Evolutionary conservation across 1,139 yeast genomes (phyloP).

Genomic region (Suhomyces yuchorum): DNA sequence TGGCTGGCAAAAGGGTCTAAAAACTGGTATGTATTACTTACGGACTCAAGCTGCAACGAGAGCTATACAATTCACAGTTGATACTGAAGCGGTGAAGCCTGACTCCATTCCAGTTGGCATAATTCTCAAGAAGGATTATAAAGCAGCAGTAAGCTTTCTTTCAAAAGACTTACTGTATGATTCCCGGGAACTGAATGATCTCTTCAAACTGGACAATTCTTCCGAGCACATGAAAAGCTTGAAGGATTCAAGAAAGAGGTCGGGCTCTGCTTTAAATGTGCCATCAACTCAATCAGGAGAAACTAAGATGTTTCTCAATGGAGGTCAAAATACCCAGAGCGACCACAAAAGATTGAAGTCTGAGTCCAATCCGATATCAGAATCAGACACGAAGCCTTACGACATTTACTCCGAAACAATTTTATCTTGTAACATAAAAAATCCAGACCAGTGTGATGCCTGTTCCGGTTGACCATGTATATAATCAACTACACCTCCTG

Average conservation of each 20-base stretch:
- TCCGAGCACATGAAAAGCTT: neutral
- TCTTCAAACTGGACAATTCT: neutral
- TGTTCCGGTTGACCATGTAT: conserved; percentile 41
- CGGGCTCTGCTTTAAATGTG: neutral
- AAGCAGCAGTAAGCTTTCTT: neutral
- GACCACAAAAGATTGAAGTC: neutral
- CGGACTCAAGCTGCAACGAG: conserved; percentile 90
- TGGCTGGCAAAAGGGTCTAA: conserved; percentile 64
- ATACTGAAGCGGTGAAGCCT: conserved; percentile 25
- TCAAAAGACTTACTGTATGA: neutral
- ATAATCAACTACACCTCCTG: neutral
- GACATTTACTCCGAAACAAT: conserved; percentile 40
- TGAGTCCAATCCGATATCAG: neutral
- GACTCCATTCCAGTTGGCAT: neutral
- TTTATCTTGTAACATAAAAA: conserved; percentile 39
- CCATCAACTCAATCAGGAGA: no score
- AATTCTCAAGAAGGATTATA: conserved; percentile 24
- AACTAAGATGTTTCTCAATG: no score
- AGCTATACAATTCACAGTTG: conserved; percentile 91
- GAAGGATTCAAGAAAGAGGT: neutral
- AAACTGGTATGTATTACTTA: conserved; percentile 65
- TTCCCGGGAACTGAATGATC: neutral
- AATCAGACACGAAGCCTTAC: conserved; percentile 7
- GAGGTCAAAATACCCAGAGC: no score
- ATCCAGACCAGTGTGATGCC: conserved; percentile 45